phyloP scores from a whole-genome alignment of 2,329 filamentous ascomycete species.

The Colletotrichum destructivum region DNA sequence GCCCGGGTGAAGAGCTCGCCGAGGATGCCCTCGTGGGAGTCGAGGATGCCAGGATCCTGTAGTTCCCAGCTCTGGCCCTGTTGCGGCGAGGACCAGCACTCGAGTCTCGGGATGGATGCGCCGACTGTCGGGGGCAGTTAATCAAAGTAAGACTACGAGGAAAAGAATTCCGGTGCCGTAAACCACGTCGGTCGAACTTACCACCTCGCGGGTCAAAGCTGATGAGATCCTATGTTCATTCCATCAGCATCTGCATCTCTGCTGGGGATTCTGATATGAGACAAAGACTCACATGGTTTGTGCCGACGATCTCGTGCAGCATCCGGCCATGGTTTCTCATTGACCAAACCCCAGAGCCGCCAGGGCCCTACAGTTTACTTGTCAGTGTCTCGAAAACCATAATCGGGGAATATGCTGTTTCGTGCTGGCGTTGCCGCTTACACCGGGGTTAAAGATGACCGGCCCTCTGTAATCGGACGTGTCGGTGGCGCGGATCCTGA shows the following conservation, averaged over 20 bases:
- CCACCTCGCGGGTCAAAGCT: constrained; percentile 66
- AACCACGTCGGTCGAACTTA: constrained; percentile 40
- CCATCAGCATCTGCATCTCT: background rate
- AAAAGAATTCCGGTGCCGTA: too few relatives aligned
- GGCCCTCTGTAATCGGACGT: constrained; percentile 47
- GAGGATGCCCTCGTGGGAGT: constrained; percentile 62
- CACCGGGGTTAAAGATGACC: constrained; percentile 55
- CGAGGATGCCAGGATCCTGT: constrained; percentile 60
- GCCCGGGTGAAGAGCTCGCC: constrained; percentile 62
- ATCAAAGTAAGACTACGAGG: background rate
- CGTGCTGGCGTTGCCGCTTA: constrained; percentile 39
- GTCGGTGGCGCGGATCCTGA: constrained; percentile 51
- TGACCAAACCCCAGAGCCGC: constrained; percentile 61
- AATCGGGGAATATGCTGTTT: background rate
- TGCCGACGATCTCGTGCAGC: constrained; percentile 62
- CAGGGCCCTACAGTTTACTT: constrained; percentile 57
- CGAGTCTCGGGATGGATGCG: constrained; percentile 63
- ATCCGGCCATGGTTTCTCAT: constrained; percentile 50
- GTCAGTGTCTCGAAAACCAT: background rate
- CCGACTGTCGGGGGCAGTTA: constrained; percentile 53
- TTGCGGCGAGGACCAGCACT: constrained; percentile 64
- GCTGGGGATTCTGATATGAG: too few relatives aligned
- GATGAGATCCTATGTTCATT: constrained; percentile 59
- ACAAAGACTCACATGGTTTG: constrained; percentile 57
- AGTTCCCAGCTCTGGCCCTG: constrained; percentile 60